These are phyloP conservation scores for Luvunga scandens DNA, from an alignment of 345 rosid species.

Conservation along the genomic window DNA sequence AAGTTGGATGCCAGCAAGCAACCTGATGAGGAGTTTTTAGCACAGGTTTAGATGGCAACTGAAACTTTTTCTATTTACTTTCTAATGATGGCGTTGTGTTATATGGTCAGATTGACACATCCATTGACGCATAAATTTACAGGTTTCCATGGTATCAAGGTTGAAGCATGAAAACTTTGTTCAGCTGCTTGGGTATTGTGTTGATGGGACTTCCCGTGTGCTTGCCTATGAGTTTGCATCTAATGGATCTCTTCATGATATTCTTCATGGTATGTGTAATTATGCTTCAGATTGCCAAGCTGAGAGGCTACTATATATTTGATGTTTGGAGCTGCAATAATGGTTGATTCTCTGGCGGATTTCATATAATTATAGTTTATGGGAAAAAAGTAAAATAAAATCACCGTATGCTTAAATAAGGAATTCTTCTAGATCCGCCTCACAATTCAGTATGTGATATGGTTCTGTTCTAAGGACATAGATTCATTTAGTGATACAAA, in stretches of 20 bases:
- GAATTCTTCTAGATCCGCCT: neutral
- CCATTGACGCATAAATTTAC: conserved; percentile 11
- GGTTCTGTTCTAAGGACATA: neutral
- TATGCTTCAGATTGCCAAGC: neutral
- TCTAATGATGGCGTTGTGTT: neutral
- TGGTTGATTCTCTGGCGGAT: neutral
- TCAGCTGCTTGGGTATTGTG: conserved; percentile 70
- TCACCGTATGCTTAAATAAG: neutral
- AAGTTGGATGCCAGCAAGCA: conserved; percentile 71
- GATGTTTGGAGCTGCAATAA: neutral
- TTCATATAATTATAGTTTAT: neutral
- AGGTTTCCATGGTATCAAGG: conserved; percentile 83
- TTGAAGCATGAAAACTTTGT: conserved; percentile 69
- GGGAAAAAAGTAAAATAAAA: neutral
- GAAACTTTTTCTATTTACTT: neutral
- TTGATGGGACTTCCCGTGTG: conserved; percentile 62
- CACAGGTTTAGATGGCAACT: conserved; percentile 32
- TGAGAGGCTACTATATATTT: neutral
- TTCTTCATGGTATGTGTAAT: conserved; percentile 59
- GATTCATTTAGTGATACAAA: neutral
- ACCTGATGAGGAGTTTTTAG: conserved; percentile 51
- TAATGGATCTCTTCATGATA: conserved; percentile 85
- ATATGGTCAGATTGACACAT: neutral
- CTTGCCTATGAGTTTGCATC: conserved; percentile 82
- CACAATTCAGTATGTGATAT: neutral